Evolutionary conservation across 2,329 filamentous ascomycete species (phyloP).

Genomic region (Daldinia eschscholtzii): DNA sequence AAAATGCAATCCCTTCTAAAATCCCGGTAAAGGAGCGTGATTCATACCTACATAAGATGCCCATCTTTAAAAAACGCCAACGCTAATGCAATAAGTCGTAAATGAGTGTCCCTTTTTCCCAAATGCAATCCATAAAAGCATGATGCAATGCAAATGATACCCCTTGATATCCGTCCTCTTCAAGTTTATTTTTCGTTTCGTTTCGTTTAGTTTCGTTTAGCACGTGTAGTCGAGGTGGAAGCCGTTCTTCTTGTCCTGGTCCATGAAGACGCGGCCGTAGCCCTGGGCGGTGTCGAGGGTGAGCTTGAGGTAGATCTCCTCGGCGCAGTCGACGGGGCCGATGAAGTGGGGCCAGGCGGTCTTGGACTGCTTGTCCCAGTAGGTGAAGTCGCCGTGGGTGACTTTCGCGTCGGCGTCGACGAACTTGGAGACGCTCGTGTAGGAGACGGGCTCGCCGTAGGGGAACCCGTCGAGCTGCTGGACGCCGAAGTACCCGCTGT

Average conservation of each 20-base stretch:
- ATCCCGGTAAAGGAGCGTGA: constrained; percentile 5
- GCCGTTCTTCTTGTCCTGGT: constrained; percentile 51
- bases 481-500: constrained; percentile 45
- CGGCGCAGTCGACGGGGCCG: constrained; percentile 47
- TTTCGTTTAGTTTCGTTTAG: constrained; percentile 13
- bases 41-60: constrained; percentile 8
- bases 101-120: neutral
- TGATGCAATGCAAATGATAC: neutral
- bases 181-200: neutral
- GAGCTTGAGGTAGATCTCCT: constrained; percentile 50
- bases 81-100: constrained; percentile 22
- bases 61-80: constrained; percentile 16
- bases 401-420: constrained; percentile 34
- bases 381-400: constrained; percentile 49
- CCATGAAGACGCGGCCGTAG: constrained; percentile 49
- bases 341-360: constrained; percentile 39
- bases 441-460: constrained; percentile 40
- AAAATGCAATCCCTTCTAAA: neutral
- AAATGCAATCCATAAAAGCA: neutral
- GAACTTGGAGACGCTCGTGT: constrained; percentile 46
- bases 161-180: neutral
- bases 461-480: constrained; percentile 49
- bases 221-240: constrained; percentile 45
- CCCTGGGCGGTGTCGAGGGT: constrained; percentile 38
- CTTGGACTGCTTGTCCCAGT: constrained; percentile 46